These are phyloP conservation scores for Lactifluus subvellereus DNA, from an alignment of 768 basidiomycete species.

Conservation along the genomic window DNA sequence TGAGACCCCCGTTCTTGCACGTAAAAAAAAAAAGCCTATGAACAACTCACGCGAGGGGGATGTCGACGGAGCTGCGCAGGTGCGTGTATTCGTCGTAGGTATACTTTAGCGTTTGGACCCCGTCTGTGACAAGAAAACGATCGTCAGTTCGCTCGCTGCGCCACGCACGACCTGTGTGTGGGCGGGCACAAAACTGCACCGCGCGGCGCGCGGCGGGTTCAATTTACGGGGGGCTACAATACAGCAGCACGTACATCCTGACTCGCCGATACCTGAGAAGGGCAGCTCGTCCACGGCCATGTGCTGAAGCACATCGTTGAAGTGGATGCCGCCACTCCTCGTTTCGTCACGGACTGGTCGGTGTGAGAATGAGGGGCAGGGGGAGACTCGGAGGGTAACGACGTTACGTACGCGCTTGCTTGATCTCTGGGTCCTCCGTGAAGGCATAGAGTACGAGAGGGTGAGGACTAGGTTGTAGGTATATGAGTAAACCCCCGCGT, in stretches of 20 bases:
- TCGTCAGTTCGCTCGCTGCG: background rate
- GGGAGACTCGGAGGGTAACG: no score
- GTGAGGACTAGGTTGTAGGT: slow-evolving; percentile 11
- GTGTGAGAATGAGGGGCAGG: background rate
- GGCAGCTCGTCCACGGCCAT: slow-evolving; percentile 25
- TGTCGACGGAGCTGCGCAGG: slow-evolving; percentile 43
- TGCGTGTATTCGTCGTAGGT: slow-evolving; percentile 44
- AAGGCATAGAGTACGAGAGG: slow-evolving; percentile 22
- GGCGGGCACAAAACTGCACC: no score
- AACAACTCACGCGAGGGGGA: slow-evolving; percentile 48
- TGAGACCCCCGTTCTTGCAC: background rate
- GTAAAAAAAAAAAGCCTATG: background rate
- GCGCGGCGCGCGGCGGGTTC: no score
- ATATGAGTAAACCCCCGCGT: background rate
- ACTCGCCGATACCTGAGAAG: slow-evolving; percentile 29
- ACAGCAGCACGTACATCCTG: slow-evolving; percentile 28
- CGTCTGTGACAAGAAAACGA: slow-evolving; percentile 23
- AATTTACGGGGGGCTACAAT: background rate
- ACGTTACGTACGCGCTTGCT: slow-evolving; percentile 13
- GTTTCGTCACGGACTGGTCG: slow-evolving; percentile 30
- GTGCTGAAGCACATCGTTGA: slow-evolving; percentile 32
- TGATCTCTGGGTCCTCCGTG: slow-evolving; percentile 18
- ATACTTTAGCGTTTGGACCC: slow-evolving; percentile 26
- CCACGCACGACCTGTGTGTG: no score
- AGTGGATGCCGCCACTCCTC: slow-evolving; percentile 30